These are phyloP conservation scores for Asclepias syriaca DNA, from an alignment of 257 asterid genomes.

Conservation along the genomic window DNA sequence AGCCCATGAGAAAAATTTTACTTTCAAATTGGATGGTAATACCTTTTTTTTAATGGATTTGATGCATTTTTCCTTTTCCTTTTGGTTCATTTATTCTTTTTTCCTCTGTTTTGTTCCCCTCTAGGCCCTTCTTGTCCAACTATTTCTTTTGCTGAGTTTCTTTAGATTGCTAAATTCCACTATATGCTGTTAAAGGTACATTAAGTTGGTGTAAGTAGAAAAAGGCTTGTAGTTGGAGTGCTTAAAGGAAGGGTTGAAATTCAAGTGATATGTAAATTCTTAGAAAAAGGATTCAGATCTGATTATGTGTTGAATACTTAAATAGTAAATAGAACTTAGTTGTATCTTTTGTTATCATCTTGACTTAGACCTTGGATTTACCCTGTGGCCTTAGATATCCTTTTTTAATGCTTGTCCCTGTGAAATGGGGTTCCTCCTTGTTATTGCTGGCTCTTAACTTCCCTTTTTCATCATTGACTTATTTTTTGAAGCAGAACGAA, in stretches of 20 bases:
- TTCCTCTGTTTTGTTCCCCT: not conserved
- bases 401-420: not conserved
- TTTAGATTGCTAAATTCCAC: not conserved
- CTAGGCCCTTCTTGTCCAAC: not conserved
- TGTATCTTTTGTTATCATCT: not conserved
- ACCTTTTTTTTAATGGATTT: not conserved
- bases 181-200: not conserved
- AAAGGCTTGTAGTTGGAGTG: not conserved
- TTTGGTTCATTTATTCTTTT: not conserved
- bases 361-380: not conserved
- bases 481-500: conserved; percentile 46
- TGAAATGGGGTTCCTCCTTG: not conserved
- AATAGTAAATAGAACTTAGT: not conserved
- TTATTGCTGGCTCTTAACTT: conserved; percentile 1
- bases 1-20: not conserved
- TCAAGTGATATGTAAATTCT: not conserved
- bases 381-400: not conserved
- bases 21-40: not conserved
- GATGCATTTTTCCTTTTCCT: not conserved
- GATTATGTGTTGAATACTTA: not conserved
- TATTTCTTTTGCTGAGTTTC: not conserved
- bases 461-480: conserved; percentile 1
- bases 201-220: not conserved
- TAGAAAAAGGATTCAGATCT: not conserved
- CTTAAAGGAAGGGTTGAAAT: not conserved